A percentile compares a stretch with the other conserved stretches of the same genome.
phyloP scores from a whole-genome alignment of 2,329 filamentous ascomycete species.

The Xylaria sp. region DNA sequence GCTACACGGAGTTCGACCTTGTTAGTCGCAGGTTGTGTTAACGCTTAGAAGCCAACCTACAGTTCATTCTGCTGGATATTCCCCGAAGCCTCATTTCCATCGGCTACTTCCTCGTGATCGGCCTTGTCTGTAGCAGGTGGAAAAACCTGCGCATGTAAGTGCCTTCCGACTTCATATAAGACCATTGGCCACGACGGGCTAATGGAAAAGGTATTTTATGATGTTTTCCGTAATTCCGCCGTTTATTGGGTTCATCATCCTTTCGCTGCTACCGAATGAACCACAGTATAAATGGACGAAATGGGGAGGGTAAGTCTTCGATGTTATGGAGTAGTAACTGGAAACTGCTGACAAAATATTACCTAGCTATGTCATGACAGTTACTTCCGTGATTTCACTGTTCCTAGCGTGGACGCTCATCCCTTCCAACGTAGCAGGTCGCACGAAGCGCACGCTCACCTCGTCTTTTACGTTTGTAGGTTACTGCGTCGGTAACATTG shows the following conservation, averaged over 20 bases:
- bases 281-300: constrained; percentile 51
- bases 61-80: constrained; percentile 52
- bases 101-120: constrained; percentile 51
- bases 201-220: constrained; percentile 51
- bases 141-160: constrained; percentile 51
- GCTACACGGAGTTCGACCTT: not conserved
- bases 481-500: constrained; percentile 61
- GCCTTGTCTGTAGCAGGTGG: constrained; percentile 47
- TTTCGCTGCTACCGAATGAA: constrained; percentile 51
- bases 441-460: constrained; percentile 59
- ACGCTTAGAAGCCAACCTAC: constrained; percentile 47
- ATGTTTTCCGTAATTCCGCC: constrained; percentile 51
- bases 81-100: constrained; percentile 50
- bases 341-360: not conserved
- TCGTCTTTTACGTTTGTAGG: constrained; percentile 58
- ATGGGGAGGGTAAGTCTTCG: constrained; percentile 49
- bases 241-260: constrained; percentile 51
- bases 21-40: not conserved
- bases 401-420: constrained; percentile 53
- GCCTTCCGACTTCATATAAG: not conserved
- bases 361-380: constrained; percentile 50
- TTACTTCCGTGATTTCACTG: constrained; percentile 48
- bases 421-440: constrained; percentile 57
- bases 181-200: too few relatives aligned
- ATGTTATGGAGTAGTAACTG: not conserved